Evolutionary conservation across 1,284 basidiomycete species (phyloP), one percentile per base, ranked within the genome.

Genomic region (Xanthoconium separans): DNA sequence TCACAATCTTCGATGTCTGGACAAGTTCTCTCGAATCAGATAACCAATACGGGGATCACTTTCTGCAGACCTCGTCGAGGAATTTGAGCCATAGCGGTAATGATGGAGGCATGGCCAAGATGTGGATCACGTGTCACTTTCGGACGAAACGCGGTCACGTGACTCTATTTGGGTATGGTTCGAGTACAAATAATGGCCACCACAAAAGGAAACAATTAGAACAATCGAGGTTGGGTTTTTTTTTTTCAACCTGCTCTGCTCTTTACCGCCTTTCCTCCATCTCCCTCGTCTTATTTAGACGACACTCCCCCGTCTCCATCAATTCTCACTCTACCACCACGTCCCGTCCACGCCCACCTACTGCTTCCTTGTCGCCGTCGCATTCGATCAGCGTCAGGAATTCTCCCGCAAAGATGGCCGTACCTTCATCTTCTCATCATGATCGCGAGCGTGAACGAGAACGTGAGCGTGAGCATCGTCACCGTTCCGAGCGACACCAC

Each of bases 391-490:
- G 72, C 68, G 66, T 67, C 54, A 71, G 72, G 64, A 59, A 74
- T 58, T 58, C 64, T 18, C 55, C 67, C 44, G 80, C 81, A 73
- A 87, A 86, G 78, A 91, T 91, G 89, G 89, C 89, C 57, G 85
- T 89, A 72, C 89, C 88, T 55, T 89, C 89, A 29, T 91, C 89
- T 27, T 91, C 89, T 42, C 89, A 89, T 61, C 83, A 82, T 55
- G 82, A 85, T 55, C 78, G 84, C 52, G 82, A 80, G 50, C 79
- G 77, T 53, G 82, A 82, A 58, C 77, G 82, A 51, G 78, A 83
- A 56, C 80, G 83, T 22, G 76, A 66, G 61, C 75, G 75, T n/a
- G 70, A 73, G 50, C 73, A 77, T 34, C 74, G 77, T 61, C 75
- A 75, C 55, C 78, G 79, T 48, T 80, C 81, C 39, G 80, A 84